These are phyloP conservation scores for Hydrangea macrophylla DNA, from an alignment of 148 eudicot species.

Conservation along the genomic window DNA sequence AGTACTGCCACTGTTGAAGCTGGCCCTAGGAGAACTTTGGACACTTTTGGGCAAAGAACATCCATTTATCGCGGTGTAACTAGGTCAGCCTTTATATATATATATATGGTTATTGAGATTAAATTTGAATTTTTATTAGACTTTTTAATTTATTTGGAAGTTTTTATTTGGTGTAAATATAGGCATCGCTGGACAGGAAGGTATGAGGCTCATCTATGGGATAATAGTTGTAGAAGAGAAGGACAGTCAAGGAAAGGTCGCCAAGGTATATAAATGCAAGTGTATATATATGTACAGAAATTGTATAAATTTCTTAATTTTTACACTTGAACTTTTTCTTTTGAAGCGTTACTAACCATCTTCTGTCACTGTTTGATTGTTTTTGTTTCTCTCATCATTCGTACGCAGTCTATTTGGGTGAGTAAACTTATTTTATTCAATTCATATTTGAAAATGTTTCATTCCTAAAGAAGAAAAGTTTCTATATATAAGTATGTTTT, in stretches of 20 bases:
- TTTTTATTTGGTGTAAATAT: not conserved
- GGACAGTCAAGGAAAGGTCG: constrained; percentile 97
- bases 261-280: constrained; percentile 52
- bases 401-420: constrained; percentile 81
- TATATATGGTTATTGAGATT: not conserved
- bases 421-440: constrained; percentile 26
- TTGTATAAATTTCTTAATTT: not conserved
- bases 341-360: constrained; percentile 14
- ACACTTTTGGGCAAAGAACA: constrained; percentile 93
- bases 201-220: constrained; percentile 94
- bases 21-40: constrained; percentile 74
- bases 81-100: constrained; percentile 38
- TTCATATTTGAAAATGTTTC: not conserved
- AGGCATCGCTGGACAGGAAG: constrained; percentile 98
- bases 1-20: constrained; percentile 59
- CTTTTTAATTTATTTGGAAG: not conserved
- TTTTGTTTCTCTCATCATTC: constrained; percentile 8
- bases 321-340: not conserved
- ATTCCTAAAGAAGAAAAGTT: too few species aligned
- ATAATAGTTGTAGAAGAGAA: constrained; percentile 94
- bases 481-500: not conserved
- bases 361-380: constrained; percentile 9
- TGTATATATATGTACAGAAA: not conserved
- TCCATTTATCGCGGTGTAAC: constrained; percentile 96
- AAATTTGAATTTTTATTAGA: not conserved